A percentile compares a stretch with the other conserved stretches of the same genome.
Conservation (phyloP, 345 rosid genomes). For the Rhodamnia argentea region DNA sequence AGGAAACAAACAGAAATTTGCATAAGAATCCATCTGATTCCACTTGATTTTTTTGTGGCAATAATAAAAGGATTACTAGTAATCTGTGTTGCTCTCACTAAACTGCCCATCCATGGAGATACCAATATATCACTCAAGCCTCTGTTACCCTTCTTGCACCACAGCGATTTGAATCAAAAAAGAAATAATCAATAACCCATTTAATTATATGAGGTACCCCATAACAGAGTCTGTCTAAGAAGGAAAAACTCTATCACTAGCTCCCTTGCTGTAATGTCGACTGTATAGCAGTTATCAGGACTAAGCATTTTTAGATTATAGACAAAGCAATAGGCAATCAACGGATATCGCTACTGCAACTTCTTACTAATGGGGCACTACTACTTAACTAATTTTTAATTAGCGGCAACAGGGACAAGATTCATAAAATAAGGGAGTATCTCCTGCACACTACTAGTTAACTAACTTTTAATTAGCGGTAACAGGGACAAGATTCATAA, state of each 20-base stretch:
- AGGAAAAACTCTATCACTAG: background rate
- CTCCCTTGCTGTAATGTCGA: background rate
- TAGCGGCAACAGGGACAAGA: background rate
- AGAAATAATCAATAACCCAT: background rate
- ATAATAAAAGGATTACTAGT: too few species aligned
- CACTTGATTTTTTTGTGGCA: background rate
- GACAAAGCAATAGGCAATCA: background rate
- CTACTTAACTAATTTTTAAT: background rate
- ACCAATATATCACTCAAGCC: background rate
- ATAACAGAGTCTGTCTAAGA: background rate
- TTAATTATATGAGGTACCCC: background rate
- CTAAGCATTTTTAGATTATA: background rate
- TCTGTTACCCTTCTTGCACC: too few species aligned
- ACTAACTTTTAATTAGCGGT: background rate
- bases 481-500: background rate
- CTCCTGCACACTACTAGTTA: background rate
- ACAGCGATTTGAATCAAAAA: too few species aligned
- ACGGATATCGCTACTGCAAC: background rate
- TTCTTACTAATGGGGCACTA: background rate
- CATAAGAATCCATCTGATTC: too few species aligned
- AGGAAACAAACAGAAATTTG: background rate
- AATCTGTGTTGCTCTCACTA: background rate
- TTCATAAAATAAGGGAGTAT: background rate
- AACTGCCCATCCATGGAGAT: background rate
- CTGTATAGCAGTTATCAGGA: background rate